Conservation (phyloP, 2,329 filamentous ascomycete genomes). For the Stemphylium beticola region DNA sequence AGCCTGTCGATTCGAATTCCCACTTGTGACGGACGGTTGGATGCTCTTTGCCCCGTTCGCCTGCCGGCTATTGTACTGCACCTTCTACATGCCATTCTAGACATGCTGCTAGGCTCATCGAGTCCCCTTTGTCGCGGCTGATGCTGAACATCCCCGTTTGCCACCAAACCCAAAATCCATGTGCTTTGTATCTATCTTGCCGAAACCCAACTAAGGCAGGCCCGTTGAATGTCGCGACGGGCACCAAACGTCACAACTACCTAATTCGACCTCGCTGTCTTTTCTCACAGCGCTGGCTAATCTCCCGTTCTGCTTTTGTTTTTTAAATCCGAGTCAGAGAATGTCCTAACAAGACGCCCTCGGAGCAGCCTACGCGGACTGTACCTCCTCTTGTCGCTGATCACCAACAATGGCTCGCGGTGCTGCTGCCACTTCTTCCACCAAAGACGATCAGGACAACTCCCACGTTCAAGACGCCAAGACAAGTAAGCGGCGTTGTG, state of each 20-base stretch:
- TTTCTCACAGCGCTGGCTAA: conserved; percentile 16
- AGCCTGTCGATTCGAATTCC: conserved; percentile 14
- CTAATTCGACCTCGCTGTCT: conserved; percentile 4
- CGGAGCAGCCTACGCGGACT: conserved; percentile 25
- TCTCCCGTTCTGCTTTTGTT: conserved; percentile 1
- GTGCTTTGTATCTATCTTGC: conserved; percentile 7
- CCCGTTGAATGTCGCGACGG: conserved; percentile 13
- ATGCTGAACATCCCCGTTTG: conserved; percentile 1
- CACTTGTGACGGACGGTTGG: not conserved
- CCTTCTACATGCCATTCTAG: not conserved
- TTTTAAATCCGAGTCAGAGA: conserved; percentile 10
- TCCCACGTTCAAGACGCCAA: conserved; percentile 28
- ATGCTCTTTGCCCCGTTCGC: conserved; percentile 3
- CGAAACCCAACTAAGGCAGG: conserved; percentile 3
- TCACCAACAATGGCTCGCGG: conserved; percentile 39
- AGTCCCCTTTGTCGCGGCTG: not conserved
- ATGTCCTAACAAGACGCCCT: conserved; percentile 26
- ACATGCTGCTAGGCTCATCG: conserved; percentile 5
- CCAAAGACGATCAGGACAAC: conserved; percentile 28
- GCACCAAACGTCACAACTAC: conserved; percentile 20
- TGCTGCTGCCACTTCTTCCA: conserved; percentile 24
- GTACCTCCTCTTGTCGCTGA: conserved; percentile 11
- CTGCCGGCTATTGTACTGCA: conserved; percentile 1
- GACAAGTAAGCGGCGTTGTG: conserved; percentile 43
- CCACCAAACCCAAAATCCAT: conserved; percentile 11